These are phyloP conservation scores for Fusarium ambrosium DNA, from an alignment of 2,329 filamentous ascomycete species.

Conservation along the genomic window DNA sequence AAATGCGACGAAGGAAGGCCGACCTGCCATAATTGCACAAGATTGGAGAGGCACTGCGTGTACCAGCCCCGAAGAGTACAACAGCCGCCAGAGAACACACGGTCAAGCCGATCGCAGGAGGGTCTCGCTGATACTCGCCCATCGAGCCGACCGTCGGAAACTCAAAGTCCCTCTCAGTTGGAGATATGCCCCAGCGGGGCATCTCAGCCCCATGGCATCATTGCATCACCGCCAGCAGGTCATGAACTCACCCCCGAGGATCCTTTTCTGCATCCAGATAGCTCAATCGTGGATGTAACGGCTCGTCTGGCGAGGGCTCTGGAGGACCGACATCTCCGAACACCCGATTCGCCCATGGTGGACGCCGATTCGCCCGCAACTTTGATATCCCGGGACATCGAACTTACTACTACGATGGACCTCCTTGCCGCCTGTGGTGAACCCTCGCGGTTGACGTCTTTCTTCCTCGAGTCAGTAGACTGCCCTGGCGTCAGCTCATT, in stretches of 20 bases:
- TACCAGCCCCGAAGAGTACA: background rate
- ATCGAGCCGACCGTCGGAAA: background rate
- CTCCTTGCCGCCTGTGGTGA: constrained; percentile 17
- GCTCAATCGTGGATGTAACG: background rate
- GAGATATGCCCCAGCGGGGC: no score
- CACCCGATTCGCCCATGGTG: background rate
- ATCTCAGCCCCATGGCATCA: no score
- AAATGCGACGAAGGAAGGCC: constrained; percentile 37
- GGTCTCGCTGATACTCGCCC: background rate
- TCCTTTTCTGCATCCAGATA: no score
- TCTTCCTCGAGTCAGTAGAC: constrained; percentile 38
- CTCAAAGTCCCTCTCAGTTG: no score
- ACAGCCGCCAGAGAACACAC: background rate
- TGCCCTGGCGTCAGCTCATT: constrained; percentile 32
- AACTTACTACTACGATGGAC: constrained; percentile 41
- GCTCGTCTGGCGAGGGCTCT: background rate
- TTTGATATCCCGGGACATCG: constrained; percentile 40
- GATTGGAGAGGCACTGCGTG: background rate
- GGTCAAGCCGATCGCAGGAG: no score
- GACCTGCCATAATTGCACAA: constrained; percentile 24
- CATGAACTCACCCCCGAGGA: no score
- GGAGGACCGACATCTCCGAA: background rate
- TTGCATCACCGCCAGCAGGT: no score
- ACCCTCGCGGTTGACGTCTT: constrained; percentile 16
- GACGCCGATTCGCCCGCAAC: constrained; percentile 17